Base-by-base conservation (phyloP, 2,329 filamentous ascomycete genomes). In the Trichoderma sp. region DNA sequence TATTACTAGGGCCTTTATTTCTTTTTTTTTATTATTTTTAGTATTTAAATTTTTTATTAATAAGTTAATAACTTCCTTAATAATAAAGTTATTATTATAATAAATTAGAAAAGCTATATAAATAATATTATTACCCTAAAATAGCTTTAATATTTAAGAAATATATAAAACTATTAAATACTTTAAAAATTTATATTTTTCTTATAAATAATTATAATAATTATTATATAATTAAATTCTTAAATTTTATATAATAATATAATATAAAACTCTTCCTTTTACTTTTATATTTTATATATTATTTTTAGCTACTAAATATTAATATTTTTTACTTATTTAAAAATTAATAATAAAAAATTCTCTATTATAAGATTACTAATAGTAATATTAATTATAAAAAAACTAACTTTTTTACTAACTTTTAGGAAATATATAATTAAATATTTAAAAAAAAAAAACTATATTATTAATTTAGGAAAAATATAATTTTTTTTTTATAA, bases 281-380 rank as follows among this genome's bases (percentile, higher is more conserved):
- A 35, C 12, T 4, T 35, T 35, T 35, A 35, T 39, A 64, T 42
- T 25, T 64, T 54, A 64, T 57, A 57, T 57, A 42, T 42, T 42
- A 34, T 25, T 19, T 64, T 54, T 37, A 64, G 27, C 61, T 19
- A 5, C 17, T 57, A 29, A 57, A 65, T 65, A 65, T 65, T 39
- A 48, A 45, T 37, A 22, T 65, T 27, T 66, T 66, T 48, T 56
- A 66, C 10, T 56, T 29, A 10, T 66, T 45, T 66, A 57, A 66
- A 25, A 32, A 66, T 57, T 66, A 57, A 19, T 22, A 66, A 45
- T 57, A 66, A 35, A 7, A 42, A 22, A 45, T 66, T 17, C n/a
- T 66, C 27, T 66, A 66, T 58, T 42, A 35, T 15, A 58, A 66
- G 25, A n/a, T 66, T 45, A n/a, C 4, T 57, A 45, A 66, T 58